Base-by-base conservation (phyloP, 768 basidiomycete genomes). In the Leccinum longicurvipes region DNA sequence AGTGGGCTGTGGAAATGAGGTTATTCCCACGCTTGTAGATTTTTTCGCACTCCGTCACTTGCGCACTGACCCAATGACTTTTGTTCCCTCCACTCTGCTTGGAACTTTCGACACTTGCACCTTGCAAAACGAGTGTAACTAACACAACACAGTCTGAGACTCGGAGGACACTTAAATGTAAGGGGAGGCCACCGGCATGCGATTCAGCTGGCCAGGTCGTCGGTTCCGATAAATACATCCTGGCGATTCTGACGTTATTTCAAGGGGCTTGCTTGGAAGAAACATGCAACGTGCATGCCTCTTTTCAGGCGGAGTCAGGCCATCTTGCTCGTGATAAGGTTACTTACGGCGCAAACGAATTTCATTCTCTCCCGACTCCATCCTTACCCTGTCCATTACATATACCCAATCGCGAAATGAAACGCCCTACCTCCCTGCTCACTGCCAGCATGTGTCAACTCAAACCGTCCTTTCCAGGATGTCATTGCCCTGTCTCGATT, bases 31-130 rank as follows among this genome's bases (percentile, higher is more conserved):
- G 69, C 70, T 10, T 41, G 39, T 41, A n/a, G 39, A 41, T 41
- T 49, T 55, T 65, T 69, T 69, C 54, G 58, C 55, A 59, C 68
- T 63, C 68, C 61, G 66, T 70, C 44, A 55, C 41, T 55, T 65
- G 67, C 63, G 68, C 68, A 70, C 68, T 72, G 68, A 72, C 68
- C 70, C 24, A 34, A 56, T 50, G 44, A 34, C 34, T 54, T 34
- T 50, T 36, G 47, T 31, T 14, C 31, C 15, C 39, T 41, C 19
- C 9, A 36, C 39, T 41, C 5, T n/a, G 47, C 57, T 59, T 56
- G 60, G 65, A 66, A 66, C 48, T 54, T 66, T 59, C 53, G 27
- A 29, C 28, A 29, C 21, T 17, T 34, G 11, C 19, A 5, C 17
- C n/a, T 11, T 29, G 9, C 50, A 50, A n/a, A 52, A 52, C 42